These are phyloP conservation scores for Tanacetum coccineum DNA, from an alignment of 129 eudicot genomes.

Conservation along the genomic window DNA sequence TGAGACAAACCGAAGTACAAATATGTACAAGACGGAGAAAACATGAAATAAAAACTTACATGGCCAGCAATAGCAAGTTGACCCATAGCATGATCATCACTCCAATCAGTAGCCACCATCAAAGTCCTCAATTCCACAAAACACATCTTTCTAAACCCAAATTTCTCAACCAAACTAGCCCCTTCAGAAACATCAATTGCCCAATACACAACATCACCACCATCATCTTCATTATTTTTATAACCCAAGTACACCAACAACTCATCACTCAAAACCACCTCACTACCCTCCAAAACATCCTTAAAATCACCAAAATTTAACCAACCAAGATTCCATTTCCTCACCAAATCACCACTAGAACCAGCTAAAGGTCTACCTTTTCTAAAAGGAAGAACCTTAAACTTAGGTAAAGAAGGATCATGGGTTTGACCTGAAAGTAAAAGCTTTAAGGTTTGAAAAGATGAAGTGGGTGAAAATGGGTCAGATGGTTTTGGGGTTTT, in stretches of 20 bases:
- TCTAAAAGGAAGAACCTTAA: conserved; percentile 71
- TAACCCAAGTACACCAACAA: conserved; percentile 81
- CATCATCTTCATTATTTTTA: conserved; percentile 26
- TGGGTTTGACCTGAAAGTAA: conserved; percentile 43
- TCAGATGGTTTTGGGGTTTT: conserved; percentile 67
- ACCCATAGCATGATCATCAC: conserved; percentile 58
- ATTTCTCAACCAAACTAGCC: conserved; percentile 46
- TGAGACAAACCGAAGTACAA: neutral
- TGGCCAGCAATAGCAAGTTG: conserved; percentile 87
- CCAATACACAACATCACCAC: conserved; percentile 72
- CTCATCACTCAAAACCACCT: conserved; percentile 50
- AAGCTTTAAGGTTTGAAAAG: conserved; percentile 62
- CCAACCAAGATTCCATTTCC: conserved; percentile 90
- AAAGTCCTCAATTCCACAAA: conserved; percentile 85
- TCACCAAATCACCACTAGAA: conserved; percentile 33
- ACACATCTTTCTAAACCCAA: conserved; percentile 44
- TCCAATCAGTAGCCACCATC: conserved; percentile 95
- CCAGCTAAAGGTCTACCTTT: conserved; percentile 83
- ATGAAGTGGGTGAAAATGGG: conserved; percentile 56
- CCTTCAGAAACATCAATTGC: conserved; percentile 76
- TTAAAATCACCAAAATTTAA: conserved; percentile 58
- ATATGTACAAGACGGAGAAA: too few species aligned
- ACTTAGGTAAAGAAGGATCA: conserved; percentile 50
- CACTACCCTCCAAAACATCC: conserved; percentile 54
- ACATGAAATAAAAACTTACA: conserved; percentile 33